Base-by-base conservation (phyloP, 305 asterid species). In the Fraxinus sp. region DNA sequence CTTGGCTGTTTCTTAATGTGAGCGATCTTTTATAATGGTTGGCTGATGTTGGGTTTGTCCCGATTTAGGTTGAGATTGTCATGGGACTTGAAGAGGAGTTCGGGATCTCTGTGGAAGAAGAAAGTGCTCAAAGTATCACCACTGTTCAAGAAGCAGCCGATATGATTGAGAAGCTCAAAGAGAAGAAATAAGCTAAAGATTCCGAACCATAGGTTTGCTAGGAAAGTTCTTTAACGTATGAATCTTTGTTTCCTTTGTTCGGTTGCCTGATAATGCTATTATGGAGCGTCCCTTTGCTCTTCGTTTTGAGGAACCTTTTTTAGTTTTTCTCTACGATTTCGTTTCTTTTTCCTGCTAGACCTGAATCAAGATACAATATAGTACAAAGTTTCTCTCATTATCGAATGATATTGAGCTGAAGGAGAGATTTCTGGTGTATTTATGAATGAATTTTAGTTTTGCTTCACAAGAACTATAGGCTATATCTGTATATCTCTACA, bases 61-160 rank as follows among this genome's bases (percentile, higher is more conserved):
- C 18, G 2, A 33, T 22, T 4, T 86, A 96, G 98, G 99, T 96
- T 84, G 99, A 96, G 94, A 96, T 96, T 80, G 98, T 96, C 59
- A 96, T 96, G 99, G 98, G 98, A 83, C 98, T 96, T 4, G 99
- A 96, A 89, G 99, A 96, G 90, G 98, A 89, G 85, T 96, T 96
- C 37, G 97, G 93, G 57, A 94, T 96, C 81, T 85, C 86, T 0
- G 99, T 96, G 71, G 98, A 96, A 86, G 93, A 96, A 84, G 99
- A 96, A 49, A 96, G 92, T 13, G 98, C 99, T 24, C 99, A 94
- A 91, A 87, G 85, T 49, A 96, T 96, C 79, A 44, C 89, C 68
- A 91, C 98, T 1, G 98, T 96, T 85, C 97, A 93, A 89, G 98
- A 96, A 57, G 99, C 98, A 35, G 99, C 99, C 7, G 93, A 94